A percentile compares a stretch with the other conserved stretches of the same genome.
Evolutionary conservation across 441 rosid genomes (phyloP).

Genomic region (Viola pubescens): DNA sequence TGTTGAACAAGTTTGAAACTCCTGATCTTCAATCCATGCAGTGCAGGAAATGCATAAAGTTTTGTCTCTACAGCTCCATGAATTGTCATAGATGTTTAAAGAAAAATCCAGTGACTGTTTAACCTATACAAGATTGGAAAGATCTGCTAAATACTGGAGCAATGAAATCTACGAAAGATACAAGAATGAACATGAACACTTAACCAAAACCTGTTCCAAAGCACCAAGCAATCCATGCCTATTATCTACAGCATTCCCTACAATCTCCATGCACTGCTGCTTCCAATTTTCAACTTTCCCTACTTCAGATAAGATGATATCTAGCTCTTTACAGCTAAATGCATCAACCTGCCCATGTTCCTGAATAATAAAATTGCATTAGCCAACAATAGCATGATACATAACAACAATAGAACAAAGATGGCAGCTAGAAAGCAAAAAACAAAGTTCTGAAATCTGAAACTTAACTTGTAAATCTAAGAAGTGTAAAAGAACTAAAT

Average conservation of each 20-base stretch:
- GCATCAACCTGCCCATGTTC: constrained; percentile 42
- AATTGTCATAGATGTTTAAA: constrained; percentile 35
- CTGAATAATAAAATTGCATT: constrained; percentile 25
- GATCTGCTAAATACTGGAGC: neutral
- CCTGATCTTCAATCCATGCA: constrained; percentile 24
- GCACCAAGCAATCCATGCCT: constrained; percentile 27
- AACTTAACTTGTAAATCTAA: too few relatives aligned
- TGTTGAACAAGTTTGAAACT: constrained; percentile 32
- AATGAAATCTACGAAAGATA: constrained; percentile 2
- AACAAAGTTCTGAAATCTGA: neutral
- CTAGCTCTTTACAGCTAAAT: constrained; percentile 49
- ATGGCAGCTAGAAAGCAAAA: neutral
- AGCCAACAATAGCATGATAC: neutral
- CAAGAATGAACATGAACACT: constrained; percentile 5
- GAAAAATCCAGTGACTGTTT: constrained; percentile 44
- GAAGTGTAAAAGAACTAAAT: neutral
- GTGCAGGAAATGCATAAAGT: constrained; percentile 35
- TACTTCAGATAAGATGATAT: constrained; percentile 39
- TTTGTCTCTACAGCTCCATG: constrained; percentile 23
- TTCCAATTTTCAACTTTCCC: constrained; percentile 59
- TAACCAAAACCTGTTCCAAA: constrained; percentile 40
- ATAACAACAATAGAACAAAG: too few relatives aligned
- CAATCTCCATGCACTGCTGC: constrained; percentile 25
- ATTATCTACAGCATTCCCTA: constrained; percentile 30
- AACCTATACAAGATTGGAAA: constrained; percentile 35